These are phyloP conservation scores for Clonostachys solani DNA, from an alignment of 2,329 filamentous ascomycete species.

Conservation along the genomic window DNA sequence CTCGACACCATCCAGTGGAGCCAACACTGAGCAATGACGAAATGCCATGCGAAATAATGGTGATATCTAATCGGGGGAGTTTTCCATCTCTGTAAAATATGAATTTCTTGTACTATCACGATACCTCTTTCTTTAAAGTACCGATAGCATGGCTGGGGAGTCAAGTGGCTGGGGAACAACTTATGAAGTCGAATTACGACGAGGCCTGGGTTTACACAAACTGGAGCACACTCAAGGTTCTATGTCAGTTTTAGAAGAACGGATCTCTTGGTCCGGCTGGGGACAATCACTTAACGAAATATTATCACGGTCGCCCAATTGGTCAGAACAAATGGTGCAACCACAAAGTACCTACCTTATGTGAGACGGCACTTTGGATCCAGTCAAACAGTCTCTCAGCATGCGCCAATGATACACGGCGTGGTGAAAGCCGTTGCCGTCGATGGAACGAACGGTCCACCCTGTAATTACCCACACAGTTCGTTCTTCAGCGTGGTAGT, in stretches of 20 bases:
- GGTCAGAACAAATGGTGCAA: too few species aligned
- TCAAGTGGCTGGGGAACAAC: neutral
- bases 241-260: too few species aligned
- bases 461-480: too few species aligned
- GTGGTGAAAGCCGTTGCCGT: too few species aligned
- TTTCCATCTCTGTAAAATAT: constrained; percentile 11
- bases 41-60: neutral
- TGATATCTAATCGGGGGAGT: neutral
- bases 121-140: constrained; percentile 8
- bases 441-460: too few species aligned
- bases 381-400: too few species aligned
- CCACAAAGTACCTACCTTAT: too few species aligned
- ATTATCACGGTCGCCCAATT: neutral
- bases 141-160: constrained; percentile 1
- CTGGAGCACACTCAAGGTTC: neutral
- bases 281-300: neutral
- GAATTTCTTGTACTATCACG: constrained; percentile 21
- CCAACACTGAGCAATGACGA: constrained; percentile 65
- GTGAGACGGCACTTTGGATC: too few species aligned
- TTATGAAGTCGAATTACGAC: neutral
- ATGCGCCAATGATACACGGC: too few species aligned
- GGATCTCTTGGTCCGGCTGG: neutral
- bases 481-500: too few species aligned
- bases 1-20: constrained; percentile 97
- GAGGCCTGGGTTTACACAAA: neutral